Conservation (phyloP, 2,329 filamentous ascomycete species). For the Ophiobolus disseminans region DNA sequence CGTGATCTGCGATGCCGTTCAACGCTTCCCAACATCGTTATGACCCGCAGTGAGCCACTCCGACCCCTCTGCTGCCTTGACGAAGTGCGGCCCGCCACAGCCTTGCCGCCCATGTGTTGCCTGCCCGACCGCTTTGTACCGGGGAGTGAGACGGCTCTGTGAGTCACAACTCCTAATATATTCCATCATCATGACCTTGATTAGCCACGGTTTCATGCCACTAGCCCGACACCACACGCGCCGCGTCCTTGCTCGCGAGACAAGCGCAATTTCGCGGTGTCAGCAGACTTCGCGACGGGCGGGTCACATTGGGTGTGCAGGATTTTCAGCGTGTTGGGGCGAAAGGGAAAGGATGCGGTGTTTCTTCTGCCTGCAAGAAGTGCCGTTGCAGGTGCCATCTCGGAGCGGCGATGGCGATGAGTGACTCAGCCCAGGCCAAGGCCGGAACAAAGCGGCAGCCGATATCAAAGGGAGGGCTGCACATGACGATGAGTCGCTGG, state of each 20-base stretch:
- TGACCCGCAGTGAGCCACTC: constrained; percentile 5
- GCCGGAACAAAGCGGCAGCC: constrained; percentile 25
- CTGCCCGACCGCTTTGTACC: constrained; percentile 6
- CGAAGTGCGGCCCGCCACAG: constrained; percentile 5
- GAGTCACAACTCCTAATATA: constrained; percentile 19
- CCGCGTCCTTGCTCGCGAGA: constrained; percentile 17
- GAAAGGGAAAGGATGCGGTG: constrained; percentile 15
- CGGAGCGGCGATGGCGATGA: constrained; percentile 3
- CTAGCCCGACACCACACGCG: constrained; percentile 8
- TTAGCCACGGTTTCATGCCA: constrained; percentile 17
- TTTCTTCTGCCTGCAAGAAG: constrained; percentile 24
- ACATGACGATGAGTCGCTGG: constrained; percentile 20
- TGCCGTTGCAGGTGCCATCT: constrained; percentile 3
- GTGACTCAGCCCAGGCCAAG: constrained; percentile 35
- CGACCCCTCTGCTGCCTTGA: constrained; percentile 2
- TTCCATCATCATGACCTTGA: constrained; percentile 11
- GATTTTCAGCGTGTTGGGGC: constrained; percentile 18
- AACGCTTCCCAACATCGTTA: neutral
- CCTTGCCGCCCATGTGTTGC: constrained; percentile 8
- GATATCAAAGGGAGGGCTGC: constrained; percentile 13
- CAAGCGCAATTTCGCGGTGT: constrained; percentile 32
- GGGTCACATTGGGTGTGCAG: constrained; percentile 28
- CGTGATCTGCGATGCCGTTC: no score
- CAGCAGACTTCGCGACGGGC: constrained; percentile 34
- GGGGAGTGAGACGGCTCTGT: constrained; percentile 16